Percentiles rank a stretch among this genome's conserved stretches.
Evolutionary conservation across 1,284 basidiomycete species (phyloP).

Genomic region (Porogramme epimiltina): DNA sequence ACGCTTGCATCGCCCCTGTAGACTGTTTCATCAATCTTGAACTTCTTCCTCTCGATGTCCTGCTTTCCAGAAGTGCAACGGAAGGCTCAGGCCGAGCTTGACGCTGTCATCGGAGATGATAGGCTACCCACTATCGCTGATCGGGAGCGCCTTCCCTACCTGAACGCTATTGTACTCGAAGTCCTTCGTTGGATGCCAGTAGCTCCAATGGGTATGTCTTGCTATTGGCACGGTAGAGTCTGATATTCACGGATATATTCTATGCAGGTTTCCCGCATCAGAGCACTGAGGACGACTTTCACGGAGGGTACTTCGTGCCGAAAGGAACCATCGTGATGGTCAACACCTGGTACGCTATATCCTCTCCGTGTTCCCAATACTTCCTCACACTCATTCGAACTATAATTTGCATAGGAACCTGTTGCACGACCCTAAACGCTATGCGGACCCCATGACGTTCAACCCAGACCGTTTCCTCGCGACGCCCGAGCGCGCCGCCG

Average conservation of each 20-base stretch:
- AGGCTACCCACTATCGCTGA: conserved; percentile 30
- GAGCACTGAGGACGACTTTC: conserved; percentile 29
- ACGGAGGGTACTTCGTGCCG: conserved; percentile 31
- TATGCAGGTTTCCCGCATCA: conserved; percentile 28
- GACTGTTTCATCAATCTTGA: conserved; percentile 29
- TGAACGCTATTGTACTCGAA: conserved; percentile 32
- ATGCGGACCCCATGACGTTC: conserved; percentile 31
- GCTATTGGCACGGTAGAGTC: neutral
- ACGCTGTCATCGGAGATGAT: conserved; percentile 27
- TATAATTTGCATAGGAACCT: conserved; percentile 29
- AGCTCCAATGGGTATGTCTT: conserved; percentile 25
- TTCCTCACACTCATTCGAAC: too few relatives aligned
- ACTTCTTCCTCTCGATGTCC: conserved; percentile 33
- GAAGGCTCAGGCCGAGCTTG: conserved; percentile 34
- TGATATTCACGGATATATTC: neutral
- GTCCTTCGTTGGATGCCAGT: conserved; percentile 32
- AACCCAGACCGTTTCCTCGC: conserved; percentile 31
- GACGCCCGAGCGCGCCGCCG: conserved; percentile 12
- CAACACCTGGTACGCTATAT: conserved; percentile 22
- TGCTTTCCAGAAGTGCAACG: conserved; percentile 31
- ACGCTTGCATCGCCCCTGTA: conserved; percentile 6
- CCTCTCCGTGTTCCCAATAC: neutral
- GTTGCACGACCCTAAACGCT: conserved; percentile 31
- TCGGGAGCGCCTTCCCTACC: conserved; percentile 29
- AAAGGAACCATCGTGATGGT: conserved; percentile 30